Conservation (phyloP, 2,329 filamentous ascomycete genomes). For the Alternaria conjuncta region DNA sequence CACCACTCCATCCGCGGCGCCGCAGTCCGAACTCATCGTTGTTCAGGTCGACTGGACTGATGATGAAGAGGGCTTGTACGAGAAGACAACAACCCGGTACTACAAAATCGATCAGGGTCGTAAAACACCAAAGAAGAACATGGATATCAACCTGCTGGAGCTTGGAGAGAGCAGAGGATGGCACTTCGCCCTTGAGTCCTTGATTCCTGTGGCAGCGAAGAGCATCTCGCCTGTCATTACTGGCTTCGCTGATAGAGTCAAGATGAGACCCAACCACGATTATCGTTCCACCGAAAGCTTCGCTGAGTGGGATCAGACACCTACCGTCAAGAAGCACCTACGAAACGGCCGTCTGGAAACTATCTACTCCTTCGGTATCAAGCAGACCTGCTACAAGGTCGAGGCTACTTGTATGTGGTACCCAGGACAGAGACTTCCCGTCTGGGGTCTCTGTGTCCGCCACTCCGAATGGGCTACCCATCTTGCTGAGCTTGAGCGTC, state of each 20-base stretch:
- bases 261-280: slow-evolving; percentile 24
- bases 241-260: slow-evolving; percentile 30
- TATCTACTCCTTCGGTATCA: slow-evolving; percentile 41
- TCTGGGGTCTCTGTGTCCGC: slow-evolving; percentile 41
- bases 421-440: slow-evolving; percentile 20
- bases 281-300: slow-evolving; percentile 22
- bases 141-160: slow-evolving; percentile 45
- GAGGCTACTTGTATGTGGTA: slow-evolving; percentile 41
- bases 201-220: slow-evolving; percentile 22
- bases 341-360: slow-evolving; percentile 28
- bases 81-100: slow-evolving; percentile 33
- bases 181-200: slow-evolving; percentile 39
- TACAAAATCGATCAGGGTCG: slow-evolving; percentile 27
- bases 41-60: slow-evolving; percentile 42
- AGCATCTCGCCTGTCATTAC: slow-evolving; percentile 29
- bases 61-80: slow-evolving; percentile 38
- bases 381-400: slow-evolving; percentile 35
- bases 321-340: slow-evolving; percentile 21
- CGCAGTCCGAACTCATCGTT: slow-evolving; percentile 17
- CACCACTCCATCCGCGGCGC: background rate
- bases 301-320: slow-evolving; percentile 23
- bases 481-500: slow-evolving; percentile 34
- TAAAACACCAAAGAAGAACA: slow-evolving; percentile 23
- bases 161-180: slow-evolving; percentile 38
- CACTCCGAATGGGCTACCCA: slow-evolving; percentile 39